Percentiles rank a stretch among this genome's conserved stretches.
These are phyloP conservation scores for Scleroderma bovista DNA, from an alignment of 768 basidiomycete species.

Conservation along the genomic window DNA sequence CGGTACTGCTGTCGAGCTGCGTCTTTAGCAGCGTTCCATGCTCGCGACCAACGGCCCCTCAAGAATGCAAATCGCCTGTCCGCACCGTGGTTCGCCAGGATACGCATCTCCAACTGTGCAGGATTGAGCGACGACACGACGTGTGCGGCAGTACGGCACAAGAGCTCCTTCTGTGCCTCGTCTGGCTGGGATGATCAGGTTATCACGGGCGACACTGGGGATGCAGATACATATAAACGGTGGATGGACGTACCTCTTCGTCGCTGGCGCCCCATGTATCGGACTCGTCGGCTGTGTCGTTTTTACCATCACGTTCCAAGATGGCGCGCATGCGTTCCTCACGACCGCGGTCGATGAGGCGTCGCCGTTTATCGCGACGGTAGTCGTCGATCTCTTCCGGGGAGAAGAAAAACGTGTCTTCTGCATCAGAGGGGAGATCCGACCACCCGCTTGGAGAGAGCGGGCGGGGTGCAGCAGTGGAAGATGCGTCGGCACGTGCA, in stretches of 20 bases:
- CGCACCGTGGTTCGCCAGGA: constrained; percentile 77
- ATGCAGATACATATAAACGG: too few species aligned
- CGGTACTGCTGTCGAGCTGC: constrained; percentile 30
- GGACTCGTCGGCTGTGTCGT: constrained; percentile 31
- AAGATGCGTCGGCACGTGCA: background rate
- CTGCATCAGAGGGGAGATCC: constrained; percentile 77
- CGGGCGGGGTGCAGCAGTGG: constrained; percentile 7
- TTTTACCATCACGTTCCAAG: constrained; percentile 31
- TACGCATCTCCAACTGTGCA: constrained; percentile 80
- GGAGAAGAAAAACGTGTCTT: constrained; percentile 80
- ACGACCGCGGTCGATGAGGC: constrained; percentile 50
- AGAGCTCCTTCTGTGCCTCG: constrained; percentile 54
- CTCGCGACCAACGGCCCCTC: constrained; percentile 63
- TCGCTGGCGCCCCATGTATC: constrained; percentile 66
- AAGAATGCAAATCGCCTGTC: constrained; percentile 81
- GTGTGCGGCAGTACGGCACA: constrained; percentile 70
- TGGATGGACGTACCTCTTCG: constrained; percentile 49
- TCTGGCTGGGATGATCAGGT: constrained; percentile 44
- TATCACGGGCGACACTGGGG: background rate
- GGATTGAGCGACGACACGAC: constrained; percentile 69
- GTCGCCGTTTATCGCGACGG: constrained; percentile 60
- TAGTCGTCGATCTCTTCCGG: constrained; percentile 63
- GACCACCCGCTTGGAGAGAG: constrained; percentile 68
- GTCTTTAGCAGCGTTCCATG: constrained; percentile 56
- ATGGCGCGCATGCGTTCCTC: constrained; percentile 60